Percentiles rank a stretch among this genome's conserved stretches.
Evolutionary conservation across 441 rosid species (phyloP).

Genomic region (Adansonia grandidieri): DNA sequence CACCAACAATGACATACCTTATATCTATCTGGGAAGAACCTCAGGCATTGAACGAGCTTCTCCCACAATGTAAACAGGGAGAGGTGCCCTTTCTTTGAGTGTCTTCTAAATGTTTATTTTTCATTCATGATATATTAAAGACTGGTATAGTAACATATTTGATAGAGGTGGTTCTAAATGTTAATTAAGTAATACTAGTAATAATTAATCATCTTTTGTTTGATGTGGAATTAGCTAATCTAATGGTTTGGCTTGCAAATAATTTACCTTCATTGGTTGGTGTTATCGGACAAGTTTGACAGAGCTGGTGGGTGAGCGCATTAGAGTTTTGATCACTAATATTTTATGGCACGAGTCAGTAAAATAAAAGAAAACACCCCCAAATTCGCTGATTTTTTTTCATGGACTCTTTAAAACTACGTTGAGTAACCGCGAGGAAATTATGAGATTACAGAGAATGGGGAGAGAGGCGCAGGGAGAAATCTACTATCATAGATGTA

Average conservation of each 20-base stretch:
- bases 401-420: not conserved
- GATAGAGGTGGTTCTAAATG: too few relatives aligned
- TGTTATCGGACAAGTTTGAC: too few relatives aligned
- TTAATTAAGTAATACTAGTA: not conserved
- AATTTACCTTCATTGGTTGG: not conserved
- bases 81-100: slow-evolving; percentile 47
- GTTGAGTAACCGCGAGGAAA: not conserved
- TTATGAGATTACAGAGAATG: not conserved
- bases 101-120: slow-evolving; percentile 10
- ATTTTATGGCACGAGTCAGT: not conserved
- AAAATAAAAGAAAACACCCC: not conserved
- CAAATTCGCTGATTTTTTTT: not conserved
- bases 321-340: not conserved
- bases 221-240: not conserved
- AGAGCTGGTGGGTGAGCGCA: not conserved
- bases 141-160: slow-evolving; percentile 1
- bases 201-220: not conserved
- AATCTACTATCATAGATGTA: too few relatives aligned
- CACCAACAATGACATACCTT: slow-evolving; percentile 51
- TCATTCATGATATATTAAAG: not conserved
- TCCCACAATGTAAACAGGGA: slow-evolving; percentile 83
- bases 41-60: slow-evolving; percentile 77
- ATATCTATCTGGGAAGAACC: slow-evolving; percentile 90
- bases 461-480: not conserved
- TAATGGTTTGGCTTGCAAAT: not conserved